phyloP scores from a whole-genome alignment of 495 filamentous ascomycete genomes.

The Bacidia rubella region DNA sequence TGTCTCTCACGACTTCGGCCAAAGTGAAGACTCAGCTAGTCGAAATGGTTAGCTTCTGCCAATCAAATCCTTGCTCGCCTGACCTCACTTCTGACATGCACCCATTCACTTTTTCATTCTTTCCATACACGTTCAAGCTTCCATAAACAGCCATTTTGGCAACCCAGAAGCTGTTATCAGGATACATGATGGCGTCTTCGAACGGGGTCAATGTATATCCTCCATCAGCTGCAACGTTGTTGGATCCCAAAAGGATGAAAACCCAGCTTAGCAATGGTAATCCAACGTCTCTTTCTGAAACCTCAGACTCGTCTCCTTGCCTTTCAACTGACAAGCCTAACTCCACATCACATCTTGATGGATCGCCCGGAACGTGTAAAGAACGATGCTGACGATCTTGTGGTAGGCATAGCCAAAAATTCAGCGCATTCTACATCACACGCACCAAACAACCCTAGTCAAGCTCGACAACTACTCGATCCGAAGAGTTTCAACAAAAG shows the following conservation, averaged over 20 bases:
- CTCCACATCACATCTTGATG: too few species aligned
- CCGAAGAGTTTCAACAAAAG: slow-evolving; percentile 12
- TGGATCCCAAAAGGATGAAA: slow-evolving; percentile 16
- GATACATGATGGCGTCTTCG: slow-evolving; percentile 4
- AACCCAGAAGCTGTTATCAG: neutral
- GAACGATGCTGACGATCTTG: slow-evolving; percentile 16
- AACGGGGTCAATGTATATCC: neutral
- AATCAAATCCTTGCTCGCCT: too few species aligned
- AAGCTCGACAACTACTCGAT: slow-evolving; percentile 17
- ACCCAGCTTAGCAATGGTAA: slow-evolving; percentile 17
- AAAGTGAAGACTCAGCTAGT: too few species aligned
- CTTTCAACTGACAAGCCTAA: slow-evolving; percentile 5
- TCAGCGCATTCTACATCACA: neutral
- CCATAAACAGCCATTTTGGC: neutral
- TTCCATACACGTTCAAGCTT: neutral
- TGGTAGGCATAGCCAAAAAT: slow-evolving; percentile 9
- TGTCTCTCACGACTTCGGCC: too few species aligned
- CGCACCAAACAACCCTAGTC: neutral
- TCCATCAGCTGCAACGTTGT: slow-evolving; percentile 13
- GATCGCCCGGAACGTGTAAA: too few species aligned
- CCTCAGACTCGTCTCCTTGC: neutral
- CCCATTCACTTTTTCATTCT: too few species aligned
- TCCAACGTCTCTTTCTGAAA: slow-evolving; percentile 5
- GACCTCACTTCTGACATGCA: too few species aligned
- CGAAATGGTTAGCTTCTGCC: too few species aligned